Conservation (phyloP, 768 basidiomycete genomes). For the Cystobasidium onofrii region DNA sequence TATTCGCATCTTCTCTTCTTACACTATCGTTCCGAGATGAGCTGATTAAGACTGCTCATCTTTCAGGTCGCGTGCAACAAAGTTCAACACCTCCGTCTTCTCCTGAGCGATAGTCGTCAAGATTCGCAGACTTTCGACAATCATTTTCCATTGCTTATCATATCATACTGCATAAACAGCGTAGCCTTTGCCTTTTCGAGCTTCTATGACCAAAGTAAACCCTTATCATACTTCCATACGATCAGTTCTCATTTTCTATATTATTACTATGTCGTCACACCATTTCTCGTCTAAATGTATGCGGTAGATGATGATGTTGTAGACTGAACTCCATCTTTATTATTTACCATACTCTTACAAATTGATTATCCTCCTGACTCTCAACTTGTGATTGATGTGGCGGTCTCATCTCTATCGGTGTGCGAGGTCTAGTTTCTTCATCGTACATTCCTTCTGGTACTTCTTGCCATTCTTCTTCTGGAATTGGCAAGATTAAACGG, state of each 20-base stretch:
- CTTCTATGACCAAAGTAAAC: too few relatives aligned
- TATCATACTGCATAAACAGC: too few relatives aligned
- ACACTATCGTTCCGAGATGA: background rate
- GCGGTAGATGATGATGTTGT: background rate
- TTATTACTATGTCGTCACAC: too few relatives aligned
- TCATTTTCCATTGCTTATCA: slow-evolving; percentile 3
- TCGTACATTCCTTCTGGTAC: background rate
- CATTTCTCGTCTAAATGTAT: too few relatives aligned
- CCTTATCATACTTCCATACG: too few relatives aligned
- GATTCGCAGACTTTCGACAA: too few relatives aligned
- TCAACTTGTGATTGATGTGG: background rate
- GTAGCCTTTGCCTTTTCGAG: too few relatives aligned
- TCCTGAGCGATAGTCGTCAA: background rate
- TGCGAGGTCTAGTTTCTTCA: background rate
- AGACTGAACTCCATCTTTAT: background rate
- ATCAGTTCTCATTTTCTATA: too few relatives aligned
- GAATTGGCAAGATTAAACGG: slow-evolving; percentile 25
- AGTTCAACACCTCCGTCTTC: slow-evolving; percentile 27
- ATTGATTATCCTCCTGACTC: background rate
- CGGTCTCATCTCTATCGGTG: slow-evolving; percentile 1
- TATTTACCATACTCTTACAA: background rate
- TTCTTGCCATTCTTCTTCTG: slow-evolving; percentile 17
- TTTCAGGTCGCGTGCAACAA: background rate
- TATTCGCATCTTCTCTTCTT: background rate
- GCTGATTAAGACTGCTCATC: background rate